Evolutionary conservation across 371 early-diverging fungal species (phyloP).

Genomic region (Mycotypha africana): DNA sequence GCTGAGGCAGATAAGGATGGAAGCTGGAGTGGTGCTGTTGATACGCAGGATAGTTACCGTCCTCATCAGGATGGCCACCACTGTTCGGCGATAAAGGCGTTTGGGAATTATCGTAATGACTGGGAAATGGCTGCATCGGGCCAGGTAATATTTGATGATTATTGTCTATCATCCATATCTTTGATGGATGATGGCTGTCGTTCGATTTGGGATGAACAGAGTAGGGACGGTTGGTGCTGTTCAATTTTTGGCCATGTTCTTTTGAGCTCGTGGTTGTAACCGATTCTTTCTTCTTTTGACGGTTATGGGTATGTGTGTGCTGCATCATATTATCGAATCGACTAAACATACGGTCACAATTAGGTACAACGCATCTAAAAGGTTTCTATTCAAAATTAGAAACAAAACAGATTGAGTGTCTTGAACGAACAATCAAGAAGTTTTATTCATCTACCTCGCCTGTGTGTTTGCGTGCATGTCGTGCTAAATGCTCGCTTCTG

Average conservation of each 20-base stretch:
- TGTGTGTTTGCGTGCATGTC: slow-evolving; percentile 55
- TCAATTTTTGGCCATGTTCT: neutral
- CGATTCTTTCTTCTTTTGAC: slow-evolving; percentile 14
- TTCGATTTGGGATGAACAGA: too few relatives aligned
- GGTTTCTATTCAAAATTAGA: slow-evolving; percentile 24
- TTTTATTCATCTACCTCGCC: slow-evolving; percentile 40
- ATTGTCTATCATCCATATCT: neutral
- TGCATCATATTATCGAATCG: slow-evolving; percentile 54
- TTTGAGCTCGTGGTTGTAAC: too few relatives aligned
- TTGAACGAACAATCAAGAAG: too few relatives aligned
- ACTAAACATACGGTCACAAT: slow-evolving; percentile 44
- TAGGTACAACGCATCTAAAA: slow-evolving; percentile 39
- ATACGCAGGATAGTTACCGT: too few relatives aligned
- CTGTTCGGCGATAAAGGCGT: too few relatives aligned
- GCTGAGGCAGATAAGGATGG: neutral
- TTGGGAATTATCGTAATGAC: neutral
- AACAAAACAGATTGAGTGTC: neutral
- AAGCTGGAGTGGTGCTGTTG: too few relatives aligned
- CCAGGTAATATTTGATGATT: neutral
- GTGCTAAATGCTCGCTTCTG: slow-evolving; percentile 47
- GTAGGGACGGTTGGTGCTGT: neutral
- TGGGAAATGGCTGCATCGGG: neutral
- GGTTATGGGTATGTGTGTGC: slow-evolving; percentile 42
- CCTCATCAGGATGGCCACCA: too few relatives aligned
- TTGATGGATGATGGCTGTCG: too few relatives aligned